Conservation (phyloP, 768 basidiomycete species). For the Lactarius trivialis region DNA sequence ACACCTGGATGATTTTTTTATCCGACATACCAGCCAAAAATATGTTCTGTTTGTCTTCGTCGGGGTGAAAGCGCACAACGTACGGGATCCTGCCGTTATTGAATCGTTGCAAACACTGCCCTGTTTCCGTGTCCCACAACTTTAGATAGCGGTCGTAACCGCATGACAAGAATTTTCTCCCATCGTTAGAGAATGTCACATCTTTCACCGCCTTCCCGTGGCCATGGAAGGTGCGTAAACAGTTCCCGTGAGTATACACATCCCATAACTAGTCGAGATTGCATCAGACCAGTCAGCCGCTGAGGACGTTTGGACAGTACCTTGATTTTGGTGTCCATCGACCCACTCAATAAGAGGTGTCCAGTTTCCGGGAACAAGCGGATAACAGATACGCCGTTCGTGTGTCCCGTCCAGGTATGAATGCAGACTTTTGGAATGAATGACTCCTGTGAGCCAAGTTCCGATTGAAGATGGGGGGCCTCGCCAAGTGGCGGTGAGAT, state of each 20-base stretch:
- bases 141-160: conserved; percentile 97
- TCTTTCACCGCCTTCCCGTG: conserved; percentile 97
- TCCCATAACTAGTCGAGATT: conserved; percentile 76
- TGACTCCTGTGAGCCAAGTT: conserved; percentile 79
- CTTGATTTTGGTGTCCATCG: conserved; percentile 99
- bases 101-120: conserved; percentile 94
- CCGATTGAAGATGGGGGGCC: conserved; percentile 74
- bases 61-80: conserved; percentile 92
- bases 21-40: conserved; percentile 99
- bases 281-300: neutral
- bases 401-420: conserved; percentile 98
- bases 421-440: conserved; percentile 94
- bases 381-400: conserved; percentile 90
- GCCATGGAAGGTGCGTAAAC: conserved; percentile 93
- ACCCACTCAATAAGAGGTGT: conserved; percentile 87
- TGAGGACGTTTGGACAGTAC: conserved; percentile 34
- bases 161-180: conserved; percentile 82
- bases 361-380: conserved; percentile 89
- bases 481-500: conserved; percentile 90
- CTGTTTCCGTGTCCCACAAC: conserved; percentile 98
- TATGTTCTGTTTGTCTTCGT: conserved; percentile 90
- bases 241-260: conserved; percentile 93
- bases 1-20: conserved; percentile 97
- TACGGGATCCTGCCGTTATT: conserved; percentile 97
- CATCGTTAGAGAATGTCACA: conserved; percentile 91